These are phyloP conservation scores for Murraya paniculata DNA, from an alignment of 345 rosid species.

Conservation along the genomic window DNA sequence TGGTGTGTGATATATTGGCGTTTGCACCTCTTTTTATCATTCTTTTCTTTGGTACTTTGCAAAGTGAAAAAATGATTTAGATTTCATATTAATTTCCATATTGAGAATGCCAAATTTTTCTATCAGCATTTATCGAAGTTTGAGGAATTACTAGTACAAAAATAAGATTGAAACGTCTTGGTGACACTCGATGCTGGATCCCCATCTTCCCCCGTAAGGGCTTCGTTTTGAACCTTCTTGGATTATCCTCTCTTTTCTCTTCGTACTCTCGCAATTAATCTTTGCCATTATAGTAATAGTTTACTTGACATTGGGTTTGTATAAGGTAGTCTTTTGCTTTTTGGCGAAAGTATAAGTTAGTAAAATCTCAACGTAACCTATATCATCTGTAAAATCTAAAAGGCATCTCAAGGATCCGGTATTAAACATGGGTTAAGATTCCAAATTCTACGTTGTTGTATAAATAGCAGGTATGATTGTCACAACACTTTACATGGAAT, in stretches of 20 bases:
- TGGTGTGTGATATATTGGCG: background rate
- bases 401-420: background rate
- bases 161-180: background rate
- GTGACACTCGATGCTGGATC: background rate
- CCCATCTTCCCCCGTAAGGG: background rate
- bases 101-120: background rate
- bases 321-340: too few relatives aligned
- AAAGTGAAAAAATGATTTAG: background rate
- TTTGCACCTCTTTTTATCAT: background rate
- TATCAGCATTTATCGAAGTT: background rate
- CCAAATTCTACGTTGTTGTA: background rate
- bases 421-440: background rate
- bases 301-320: background rate
- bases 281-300: background rate
- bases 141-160: background rate
- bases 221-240: too few relatives aligned
- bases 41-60: background rate
- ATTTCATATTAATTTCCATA: background rate
- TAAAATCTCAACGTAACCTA: too few relatives aligned
- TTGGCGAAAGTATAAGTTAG: too few relatives aligned
- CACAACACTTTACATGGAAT: too few relatives aligned
- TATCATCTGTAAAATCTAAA: background rate
- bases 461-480: too few relatives aligned
- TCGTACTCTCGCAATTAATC: too few relatives aligned
- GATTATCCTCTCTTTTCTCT: too few relatives aligned